Base-by-base conservation (phyloP, 768 basidiomycete species). In the Amanita jacksonii region DNA sequence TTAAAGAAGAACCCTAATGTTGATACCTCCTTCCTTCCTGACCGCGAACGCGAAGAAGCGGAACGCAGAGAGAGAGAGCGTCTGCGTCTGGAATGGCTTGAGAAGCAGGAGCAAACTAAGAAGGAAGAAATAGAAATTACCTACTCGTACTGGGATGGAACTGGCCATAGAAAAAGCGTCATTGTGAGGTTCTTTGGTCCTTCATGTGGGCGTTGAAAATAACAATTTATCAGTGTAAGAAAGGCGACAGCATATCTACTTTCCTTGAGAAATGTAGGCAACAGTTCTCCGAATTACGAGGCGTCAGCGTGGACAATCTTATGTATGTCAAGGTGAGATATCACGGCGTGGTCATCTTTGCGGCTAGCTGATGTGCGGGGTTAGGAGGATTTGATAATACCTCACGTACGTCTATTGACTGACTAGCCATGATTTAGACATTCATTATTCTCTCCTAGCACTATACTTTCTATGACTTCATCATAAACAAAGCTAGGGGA, bases 101-200 rank as follows among this genome's bases (percentile, higher is more conserved):
- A 59, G 44, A 74, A 70, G 51, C 74, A 75, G 51, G 75, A 77
- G 49, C 70, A 79, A 18, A 74, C 83, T 43, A 76, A 76, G 57
- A 59, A 66, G 24, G 75, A 77, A 47, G 81, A 85, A 16, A 87
- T 99, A 43, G 96, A 98, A 62, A 74, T 99, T 45, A 83, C 83
- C 0, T 99, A 97, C 57, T 96, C 91, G 0, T 99, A 82, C 61
- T 99, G 96, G 96, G 96, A 99, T 59, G 96, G 96, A 8, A 91
- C 85, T 55, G 96, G 96, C 0, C 96, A 98, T 64, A 71, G 96
- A 41, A 96, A 93, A 66, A 83, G 79, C 39, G 93, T 94, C 12
- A 72, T 68, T 54, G 94, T 94, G 55, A 63, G n/a, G 87, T 71
- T 42, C 25, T 40, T 22, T 34, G 19, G 13, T 45, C 35, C 18